phyloP scores from a whole-genome alignment of 1,284 basidiomycete species.

The Naganishia liquefaciens region DNA sequence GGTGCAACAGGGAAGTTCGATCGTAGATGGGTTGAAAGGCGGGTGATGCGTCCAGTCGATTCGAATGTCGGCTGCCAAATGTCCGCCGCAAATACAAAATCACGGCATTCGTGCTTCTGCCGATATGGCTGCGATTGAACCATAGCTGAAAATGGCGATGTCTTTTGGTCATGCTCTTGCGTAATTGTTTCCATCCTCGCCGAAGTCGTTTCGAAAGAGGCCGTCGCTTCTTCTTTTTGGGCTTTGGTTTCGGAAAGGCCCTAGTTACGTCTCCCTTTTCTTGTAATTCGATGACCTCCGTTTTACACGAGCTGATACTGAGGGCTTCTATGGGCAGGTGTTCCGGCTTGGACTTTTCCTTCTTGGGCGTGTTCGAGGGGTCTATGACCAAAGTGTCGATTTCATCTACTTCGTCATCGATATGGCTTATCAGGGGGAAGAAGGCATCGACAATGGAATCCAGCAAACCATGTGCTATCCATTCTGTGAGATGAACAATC shows the following conservation, averaged over 20 bases:
- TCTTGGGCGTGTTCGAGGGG: slow-evolving; percentile 40
- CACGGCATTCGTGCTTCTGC: background rate
- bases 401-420: slow-evolving; percentile 77
- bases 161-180: slow-evolving; percentile 2
- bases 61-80: background rate
- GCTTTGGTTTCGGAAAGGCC: background rate
- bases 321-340: slow-evolving; percentile 19
- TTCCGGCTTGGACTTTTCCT: slow-evolving; percentile 15
- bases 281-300: slow-evolving; percentile 29
- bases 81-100: slow-evolving; percentile 8
- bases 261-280: slow-evolving; percentile 16
- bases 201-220: slow-evolving; percentile 14
- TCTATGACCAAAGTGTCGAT: slow-evolving; percentile 71
- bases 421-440: slow-evolving; percentile 78
- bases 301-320: background rate
- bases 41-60: slow-evolving; percentile 10
- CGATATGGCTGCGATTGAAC: slow-evolving; percentile 15
- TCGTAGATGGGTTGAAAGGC: slow-evolving; percentile 44
- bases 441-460: slow-evolving; percentile 95
- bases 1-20: slow-evolving; percentile 59
- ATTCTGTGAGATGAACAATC: slow-evolving; percentile 60
- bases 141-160: slow-evolving; percentile 1
- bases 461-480: slow-evolving; percentile 90
- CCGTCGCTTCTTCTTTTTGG: slow-evolving; percentile 19
- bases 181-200: slow-evolving; percentile 18